Percentiles rank a stretch among this genome's conserved stretches.
Conservation (phyloP, 2,329 filamentous ascomycete species). For the Chlorencoelia australis region DNA sequence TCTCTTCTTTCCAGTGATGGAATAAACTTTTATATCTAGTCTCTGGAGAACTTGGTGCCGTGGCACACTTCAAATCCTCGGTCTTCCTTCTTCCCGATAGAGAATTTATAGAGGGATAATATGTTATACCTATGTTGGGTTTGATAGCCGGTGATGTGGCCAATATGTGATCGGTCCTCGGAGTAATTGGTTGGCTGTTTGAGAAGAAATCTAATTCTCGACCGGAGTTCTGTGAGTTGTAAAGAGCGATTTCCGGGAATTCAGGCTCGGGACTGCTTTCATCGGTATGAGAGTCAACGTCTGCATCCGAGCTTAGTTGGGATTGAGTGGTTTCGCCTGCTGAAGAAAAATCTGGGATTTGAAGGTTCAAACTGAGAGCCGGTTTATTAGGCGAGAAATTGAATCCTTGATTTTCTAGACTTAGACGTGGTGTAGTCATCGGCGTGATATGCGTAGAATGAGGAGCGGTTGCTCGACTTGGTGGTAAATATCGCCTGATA, state of each 20-base stretch:
- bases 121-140: slow-evolving; percentile 5
- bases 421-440: slow-evolving; percentile 8
- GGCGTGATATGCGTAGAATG: slow-evolving; percentile 12
- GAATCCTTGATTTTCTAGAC: slow-evolving; percentile 8
- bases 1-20: slow-evolving; percentile 8
- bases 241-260: neutral
- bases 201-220: slow-evolving; percentile 22
- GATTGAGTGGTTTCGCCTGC: slow-evolving; percentile 23
- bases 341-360: slow-evolving; percentile 18
- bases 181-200: slow-evolving; percentile 20
- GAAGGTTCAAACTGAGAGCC: slow-evolving; percentile 8
- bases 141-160: slow-evolving; percentile 19
- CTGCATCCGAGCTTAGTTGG: slow-evolving; percentile 20
- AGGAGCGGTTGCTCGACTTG: slow-evolving; percentile 6
- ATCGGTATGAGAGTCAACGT: slow-evolving; percentile 24
- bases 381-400: slow-evolving; percentile 8
- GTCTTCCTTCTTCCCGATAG: neutral
- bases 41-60: slow-evolving; percentile 15
- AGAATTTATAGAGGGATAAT: slow-evolving; percentile 5
- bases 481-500: slow-evolving; percentile 6
- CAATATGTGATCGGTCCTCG: slow-evolving; percentile 20
- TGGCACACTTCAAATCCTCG: slow-evolving; percentile 1
- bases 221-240: neutral
- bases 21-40: slow-evolving; percentile 13
- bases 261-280: slow-evolving; percentile 21